These are phyloP conservation scores for Rickenella mellea DNA, from an alignment of 768 basidiomycete genomes.

Conservation along the genomic window DNA sequence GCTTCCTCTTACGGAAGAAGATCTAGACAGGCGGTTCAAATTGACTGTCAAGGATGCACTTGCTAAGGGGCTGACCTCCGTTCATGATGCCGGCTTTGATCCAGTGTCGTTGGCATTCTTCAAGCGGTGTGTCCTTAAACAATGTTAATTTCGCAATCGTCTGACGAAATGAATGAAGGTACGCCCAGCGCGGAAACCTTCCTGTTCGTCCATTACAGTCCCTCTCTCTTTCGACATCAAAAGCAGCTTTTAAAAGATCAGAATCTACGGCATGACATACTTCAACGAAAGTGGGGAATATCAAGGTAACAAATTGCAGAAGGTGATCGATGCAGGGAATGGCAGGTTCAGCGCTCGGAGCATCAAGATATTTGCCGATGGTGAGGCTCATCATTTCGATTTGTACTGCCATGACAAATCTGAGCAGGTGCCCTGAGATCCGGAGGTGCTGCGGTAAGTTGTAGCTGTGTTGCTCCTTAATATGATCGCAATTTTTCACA, in stretches of 20 bases:
- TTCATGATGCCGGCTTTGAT: slow-evolving; percentile 78
- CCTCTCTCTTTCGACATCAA: not conserved
- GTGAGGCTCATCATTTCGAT: slow-evolving; percentile 7
- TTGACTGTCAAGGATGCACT: slow-evolving; percentile 61
- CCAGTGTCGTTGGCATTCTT: slow-evolving; percentile 69
- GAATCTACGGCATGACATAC: slow-evolving; percentile 70
- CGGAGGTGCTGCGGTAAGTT: slow-evolving; percentile 76
- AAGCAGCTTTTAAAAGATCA: slow-evolving; percentile 33
- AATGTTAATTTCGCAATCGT: not conserved
- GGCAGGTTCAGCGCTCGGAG: slow-evolving; percentile 62
- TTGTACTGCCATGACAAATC: not conserved
- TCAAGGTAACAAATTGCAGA: slow-evolving; percentile 59
- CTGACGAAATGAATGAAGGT: slow-evolving; percentile 30
- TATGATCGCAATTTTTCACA: not conserved
- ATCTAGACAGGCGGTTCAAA: slow-evolving; percentile 52
- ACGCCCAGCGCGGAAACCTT: slow-evolving; percentile 46
- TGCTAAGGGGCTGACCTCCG: slow-evolving; percentile 63
- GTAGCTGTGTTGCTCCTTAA: not conserved
- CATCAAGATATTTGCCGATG: slow-evolving; percentile 71
- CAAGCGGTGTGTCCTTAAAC: slow-evolving; percentile 36
- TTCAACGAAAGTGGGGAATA: slow-evolving; percentile 60
- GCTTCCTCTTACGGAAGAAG: slow-evolving; percentile 53
- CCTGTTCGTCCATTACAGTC: slow-evolving; percentile 39
- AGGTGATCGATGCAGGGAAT: slow-evolving; percentile 47
- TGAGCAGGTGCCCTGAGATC: slow-evolving; percentile 68